A percentile compares a stretch with the other conserved stretches of the same genome.
phyloP scores from a whole-genome alignment of 352 stramenopile species.

The Pilasporangium apinafurcum region DNA sequence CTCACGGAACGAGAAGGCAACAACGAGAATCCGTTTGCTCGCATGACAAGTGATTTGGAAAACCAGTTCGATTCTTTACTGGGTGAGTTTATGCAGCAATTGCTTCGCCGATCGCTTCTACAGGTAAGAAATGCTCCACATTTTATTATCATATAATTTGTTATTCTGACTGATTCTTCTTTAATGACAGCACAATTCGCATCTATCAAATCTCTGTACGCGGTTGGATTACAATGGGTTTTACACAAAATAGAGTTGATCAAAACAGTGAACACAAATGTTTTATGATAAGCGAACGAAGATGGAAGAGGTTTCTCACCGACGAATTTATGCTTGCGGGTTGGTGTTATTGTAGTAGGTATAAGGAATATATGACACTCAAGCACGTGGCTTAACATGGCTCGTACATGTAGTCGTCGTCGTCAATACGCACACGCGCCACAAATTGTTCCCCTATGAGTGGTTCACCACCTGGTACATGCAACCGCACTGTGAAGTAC shows the following conservation, averaged over 20 bases:
- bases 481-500: constrained; percentile 89
- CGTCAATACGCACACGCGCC: constrained; percentile 88
- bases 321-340: no score
- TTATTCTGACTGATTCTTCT: not conserved
- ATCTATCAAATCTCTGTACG: constrained; percentile 60
- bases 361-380: no score
- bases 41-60: constrained; percentile 74
- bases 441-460: constrained; percentile 89
- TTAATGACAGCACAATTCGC: constrained; percentile 44
- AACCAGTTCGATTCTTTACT: constrained; percentile 86
- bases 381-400: constrained; percentile 26
- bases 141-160: not conserved
- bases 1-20: constrained; percentile 63
- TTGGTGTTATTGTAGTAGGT: no score
- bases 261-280: no score
- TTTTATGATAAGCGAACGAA: no score
- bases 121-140: constrained; percentile 36
- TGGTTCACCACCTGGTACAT: constrained; percentile 85
- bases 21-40: constrained; percentile 66
- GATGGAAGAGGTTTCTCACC: no score
- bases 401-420: constrained; percentile 84
- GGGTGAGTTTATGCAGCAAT: constrained; percentile 85
- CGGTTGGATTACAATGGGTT: constrained; percentile 64
- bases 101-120: constrained; percentile 71
- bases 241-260: constrained; percentile 51